A percentile compares a stretch with the other conserved stretches of the same genome.
These are phyloP conservation scores for Primulina tabacum DNA, from an alignment of 257 asterid genomes.

Conservation along the genomic window DNA sequence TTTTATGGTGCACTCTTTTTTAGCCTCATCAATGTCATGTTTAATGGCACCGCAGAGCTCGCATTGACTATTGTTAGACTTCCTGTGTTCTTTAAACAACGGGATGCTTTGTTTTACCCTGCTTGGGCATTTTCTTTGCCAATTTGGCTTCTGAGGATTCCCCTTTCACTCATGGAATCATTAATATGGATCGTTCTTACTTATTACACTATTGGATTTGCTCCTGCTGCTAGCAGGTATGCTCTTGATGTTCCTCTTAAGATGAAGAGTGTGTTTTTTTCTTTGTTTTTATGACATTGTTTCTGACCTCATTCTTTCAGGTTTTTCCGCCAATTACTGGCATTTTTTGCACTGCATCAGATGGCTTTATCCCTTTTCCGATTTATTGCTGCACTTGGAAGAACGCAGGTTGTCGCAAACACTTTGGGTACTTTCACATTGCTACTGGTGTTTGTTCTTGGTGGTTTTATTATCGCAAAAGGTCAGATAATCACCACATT, in stretches of 20 bases:
- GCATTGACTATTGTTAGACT: slow-evolving; percentile 70
- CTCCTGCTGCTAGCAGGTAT: slow-evolving; percentile 79
- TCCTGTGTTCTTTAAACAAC: slow-evolving; percentile 86
- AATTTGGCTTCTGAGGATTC: slow-evolving; percentile 80
- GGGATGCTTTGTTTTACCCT: slow-evolving; percentile 83
- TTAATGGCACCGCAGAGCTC: slow-evolving; percentile 85
- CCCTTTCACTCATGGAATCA: slow-evolving; percentile 82
- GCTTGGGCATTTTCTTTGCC: slow-evolving; percentile 98
- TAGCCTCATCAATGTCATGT: slow-evolving; percentile 82
- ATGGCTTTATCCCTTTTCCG: slow-evolving; percentile 93
- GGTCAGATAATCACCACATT: slow-evolving; percentile 39
- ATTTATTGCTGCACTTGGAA: slow-evolving; percentile 72
- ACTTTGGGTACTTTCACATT: slow-evolving; percentile 80
- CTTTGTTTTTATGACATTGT: background rate
- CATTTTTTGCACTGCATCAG: slow-evolving; percentile 80
- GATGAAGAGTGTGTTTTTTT: background rate
- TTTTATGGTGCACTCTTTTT: slow-evolving; percentile 85
- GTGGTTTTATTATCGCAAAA: slow-evolving; percentile 85
- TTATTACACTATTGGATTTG: slow-evolving; percentile 90
- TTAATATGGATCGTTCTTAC: slow-evolving; percentile 82
- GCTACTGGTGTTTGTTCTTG: slow-evolving; percentile 85
- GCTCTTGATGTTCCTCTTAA: slow-evolving; percentile 20
- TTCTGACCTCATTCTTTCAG: slow-evolving; percentile 37
- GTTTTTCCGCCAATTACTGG: slow-evolving; percentile 79
- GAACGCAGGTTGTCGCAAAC: slow-evolving; percentile 78